A percentile compares a stretch with the other conserved stretches of the same genome.
These are phyloP conservation scores for Flaveria ramosissima DNA, from an alignment of 129 eudicot species.

Conservation along the genomic window DNA sequence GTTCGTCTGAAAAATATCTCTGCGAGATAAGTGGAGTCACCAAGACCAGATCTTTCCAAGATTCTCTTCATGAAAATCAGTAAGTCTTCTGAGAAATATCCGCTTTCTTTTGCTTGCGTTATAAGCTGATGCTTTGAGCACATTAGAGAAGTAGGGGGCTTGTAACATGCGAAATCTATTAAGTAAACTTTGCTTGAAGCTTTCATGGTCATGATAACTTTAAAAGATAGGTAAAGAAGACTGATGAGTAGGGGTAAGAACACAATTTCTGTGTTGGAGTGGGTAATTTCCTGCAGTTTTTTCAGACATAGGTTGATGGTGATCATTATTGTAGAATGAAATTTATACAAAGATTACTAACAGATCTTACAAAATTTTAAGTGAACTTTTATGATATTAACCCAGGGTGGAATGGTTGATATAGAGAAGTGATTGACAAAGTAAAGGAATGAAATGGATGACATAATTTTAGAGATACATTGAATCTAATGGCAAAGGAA, in stretches of 20 bases:
- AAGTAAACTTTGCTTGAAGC: constrained; percentile 39
- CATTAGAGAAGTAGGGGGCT: constrained; percentile 35
- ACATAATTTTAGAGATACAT: no score
- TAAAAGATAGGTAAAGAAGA: neutral
- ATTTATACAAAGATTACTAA: neutral
- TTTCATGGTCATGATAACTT: constrained; percentile 9
- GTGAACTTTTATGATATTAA: neutral
- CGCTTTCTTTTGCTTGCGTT: neutral
- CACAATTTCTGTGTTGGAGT: constrained; percentile 1
- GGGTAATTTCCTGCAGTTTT: neutral
- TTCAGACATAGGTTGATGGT: constrained; percentile 16
- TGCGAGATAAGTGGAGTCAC: constrained; percentile 48
- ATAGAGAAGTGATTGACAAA: neutral
- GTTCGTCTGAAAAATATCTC: constrained; percentile 23
- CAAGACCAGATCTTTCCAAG: constrained; percentile 34
- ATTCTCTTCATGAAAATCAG: constrained; percentile 32
- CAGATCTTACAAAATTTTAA: neutral
- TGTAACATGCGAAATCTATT: constrained; percentile 53
- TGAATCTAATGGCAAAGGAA: no score
- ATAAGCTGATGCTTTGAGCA: constrained; percentile 22
- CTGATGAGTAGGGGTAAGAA: constrained; percentile 23
- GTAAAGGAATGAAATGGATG: neutral
- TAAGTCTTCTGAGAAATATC: constrained; percentile 30
- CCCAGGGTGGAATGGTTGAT: neutral
- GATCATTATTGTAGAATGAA: constrained; percentile 24